Evolutionary conservation across 805 yeast genomes (phyloP), one percentile per base, ranked within the genome.

Genomic region (Wickerhamomyces mucosus): DNA sequence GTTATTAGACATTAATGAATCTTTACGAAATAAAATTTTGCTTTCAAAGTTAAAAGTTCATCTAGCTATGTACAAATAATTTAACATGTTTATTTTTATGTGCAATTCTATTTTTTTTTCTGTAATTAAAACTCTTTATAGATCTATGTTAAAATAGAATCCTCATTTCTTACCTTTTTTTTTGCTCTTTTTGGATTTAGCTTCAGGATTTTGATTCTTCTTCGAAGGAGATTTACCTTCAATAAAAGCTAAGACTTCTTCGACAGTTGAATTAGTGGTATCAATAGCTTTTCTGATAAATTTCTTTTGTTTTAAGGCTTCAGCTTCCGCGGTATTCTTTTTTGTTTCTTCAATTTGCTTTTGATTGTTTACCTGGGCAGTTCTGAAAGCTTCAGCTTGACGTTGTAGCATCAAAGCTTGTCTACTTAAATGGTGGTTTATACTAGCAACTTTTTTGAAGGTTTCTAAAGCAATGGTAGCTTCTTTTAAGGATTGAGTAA

Each of bases 361-460:
- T 31, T 66, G 66, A 38, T 65, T 63, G 34, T 60, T 59, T 15
- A 66, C 68, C 33, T 64, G 53, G 33, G 61, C 59, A 12, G 64
- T 66, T 23, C 72, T 59, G 45, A 67, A 69, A 33, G 58, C 59
- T 8, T 58, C 62, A 38, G 86, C 62, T 45, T 74, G 75, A 26
- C 65, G 63, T 25, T 69, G 69, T 73, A 86, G 79, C 36, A 65
- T 70, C 40, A 68, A 65, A 26, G 82, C 69, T 49, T 85, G 89
- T 38, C 65, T 69, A 16, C 95, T 74, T 35, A 72, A 63, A 22
- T 58, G 60, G 50, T 84, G 81, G 31, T 75, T 77, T 16, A 75
- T 69, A 18, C 96, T 95, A 23, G 77, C 63, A 21, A 67, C 61
- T 26, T 55, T 56, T 35, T 61, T 63, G 61, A 81, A 81, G 14